Conservation (phyloP, 331 rosid species). For the Pyrus hybrid region DNA sequence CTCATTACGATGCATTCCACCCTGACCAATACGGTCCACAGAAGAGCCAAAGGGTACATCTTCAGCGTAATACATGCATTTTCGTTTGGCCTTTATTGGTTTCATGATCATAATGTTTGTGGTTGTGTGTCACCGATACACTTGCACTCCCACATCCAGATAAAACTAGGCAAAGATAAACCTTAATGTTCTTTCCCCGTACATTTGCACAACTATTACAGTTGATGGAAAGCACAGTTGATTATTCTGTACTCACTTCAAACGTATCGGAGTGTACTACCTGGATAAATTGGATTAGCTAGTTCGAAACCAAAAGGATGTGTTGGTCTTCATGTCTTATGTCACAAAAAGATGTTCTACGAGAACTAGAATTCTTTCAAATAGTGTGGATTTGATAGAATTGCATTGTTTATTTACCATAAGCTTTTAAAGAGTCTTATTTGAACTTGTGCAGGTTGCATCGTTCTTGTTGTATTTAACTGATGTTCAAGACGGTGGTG, state of each 20-base stretch:
- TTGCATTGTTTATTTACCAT: neutral
- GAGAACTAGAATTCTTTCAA: too few species aligned
- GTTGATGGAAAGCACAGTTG: neutral
- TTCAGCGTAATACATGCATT: slow-evolving; percentile 6
- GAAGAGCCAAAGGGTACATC: slow-evolving; percentile 68
- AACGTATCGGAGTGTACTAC: neutral
- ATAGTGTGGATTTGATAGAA: neutral
- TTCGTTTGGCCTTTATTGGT: slow-evolving; percentile 3
- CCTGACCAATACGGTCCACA: slow-evolving; percentile 60
- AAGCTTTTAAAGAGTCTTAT: slow-evolving; percentile 2
- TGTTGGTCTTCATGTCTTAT: neutral
- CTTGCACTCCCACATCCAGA: neutral
- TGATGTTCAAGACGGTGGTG: slow-evolving; percentile 84
- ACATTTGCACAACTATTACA: neutral
- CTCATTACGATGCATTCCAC: slow-evolving; percentile 67
- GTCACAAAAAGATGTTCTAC: neutral
- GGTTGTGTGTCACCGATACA: neutral
- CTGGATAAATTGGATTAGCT: neutral
- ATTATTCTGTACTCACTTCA: neutral
- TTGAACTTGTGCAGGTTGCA: slow-evolving; percentile 49
- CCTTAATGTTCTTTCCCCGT: neutral
- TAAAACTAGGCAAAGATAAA: neutral
- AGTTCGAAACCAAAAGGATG: neutral
- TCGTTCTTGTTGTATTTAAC: slow-evolving; percentile 77
- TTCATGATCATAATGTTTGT: neutral